Percentiles rank a stretch among this genome's conserved stretches.
phyloP scores from a whole-genome alignment of 129 eudicot genomes.

The Saussurea involucrata region DNA sequence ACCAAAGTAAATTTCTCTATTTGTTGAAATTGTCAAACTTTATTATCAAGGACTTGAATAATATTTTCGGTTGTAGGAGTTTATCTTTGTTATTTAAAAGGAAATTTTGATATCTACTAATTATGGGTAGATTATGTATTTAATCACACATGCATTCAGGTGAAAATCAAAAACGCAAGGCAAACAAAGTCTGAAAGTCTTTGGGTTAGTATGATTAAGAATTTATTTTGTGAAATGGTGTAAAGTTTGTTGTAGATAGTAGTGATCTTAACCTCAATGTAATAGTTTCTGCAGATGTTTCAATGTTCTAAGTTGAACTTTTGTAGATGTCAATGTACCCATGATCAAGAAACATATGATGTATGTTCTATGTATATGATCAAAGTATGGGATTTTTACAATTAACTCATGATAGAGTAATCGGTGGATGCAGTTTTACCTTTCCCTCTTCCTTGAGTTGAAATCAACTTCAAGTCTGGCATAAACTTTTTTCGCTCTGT shows the following conservation, averaged over 20 bases:
- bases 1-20: neutral
- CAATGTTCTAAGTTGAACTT: neutral
- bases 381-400: neutral
- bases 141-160: neutral
- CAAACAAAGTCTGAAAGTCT: neutral
- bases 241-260: neutral
- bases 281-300: neutral
- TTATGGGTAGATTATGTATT: neutral
- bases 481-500: conserved; percentile 86
- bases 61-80: neutral
- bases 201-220: too few species aligned
- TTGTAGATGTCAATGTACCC: neutral
- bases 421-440: conserved; percentile 37
- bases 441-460: conserved; percentile 88
- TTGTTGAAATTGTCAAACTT: neutral
- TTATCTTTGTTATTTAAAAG: neutral
- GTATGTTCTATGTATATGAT: neutral
- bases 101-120: neutral
- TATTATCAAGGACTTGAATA: neutral
- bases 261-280: neutral
- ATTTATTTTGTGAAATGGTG: neutral
- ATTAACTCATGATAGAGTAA: neutral
- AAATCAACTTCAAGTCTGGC: conserved; percentile 91
- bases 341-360: neutral
- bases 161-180: neutral